A percentile compares a stretch with the other conserved stretches of the same genome.
Evolutionary conservation across 768 basidiomycete species (phyloP).

Genomic region (Cytidiella melzeri): DNA sequence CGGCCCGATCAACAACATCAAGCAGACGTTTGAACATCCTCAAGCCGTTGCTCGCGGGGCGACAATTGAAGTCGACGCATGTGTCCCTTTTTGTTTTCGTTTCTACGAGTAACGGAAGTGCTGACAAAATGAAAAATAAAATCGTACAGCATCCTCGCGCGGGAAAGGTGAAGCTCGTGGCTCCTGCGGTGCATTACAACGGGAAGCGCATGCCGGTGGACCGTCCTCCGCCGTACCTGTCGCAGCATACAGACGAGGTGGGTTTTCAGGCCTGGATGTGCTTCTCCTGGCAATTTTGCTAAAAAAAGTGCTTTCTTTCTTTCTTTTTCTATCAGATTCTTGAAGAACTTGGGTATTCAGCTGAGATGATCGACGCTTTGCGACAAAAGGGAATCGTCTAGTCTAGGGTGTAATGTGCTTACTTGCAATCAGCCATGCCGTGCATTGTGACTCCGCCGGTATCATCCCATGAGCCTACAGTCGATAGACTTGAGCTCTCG

Average conservation of each 20-base stretch:
- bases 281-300: neutral
- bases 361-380: slow-evolving; percentile 6
- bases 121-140: neutral
- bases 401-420: no score
- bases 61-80: slow-evolving; percentile 73
- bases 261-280: slow-evolving; percentile 15
- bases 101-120: no score
- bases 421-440: no score
- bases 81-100: neutral
- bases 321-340: slow-evolving; percentile 1
- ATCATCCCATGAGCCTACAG: no score
- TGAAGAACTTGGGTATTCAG: slow-evolving; percentile 8
- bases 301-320: neutral
- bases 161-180: slow-evolving; percentile 67
- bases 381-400: slow-evolving; percentile 9
- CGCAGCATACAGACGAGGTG: slow-evolving; percentile 79
- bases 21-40: slow-evolving; percentile 86
- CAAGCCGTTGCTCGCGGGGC: slow-evolving; percentile 73
- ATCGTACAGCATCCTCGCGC: slow-evolving; percentile 29
- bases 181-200: slow-evolving; percentile 77
- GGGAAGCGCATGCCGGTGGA: slow-evolving; percentile 70
- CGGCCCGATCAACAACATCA: slow-evolving; percentile 89
- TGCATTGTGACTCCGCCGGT: no score
- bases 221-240: slow-evolving; percentile 81
- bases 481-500: no score